Percentiles rank a stretch among this genome's conserved stretches.
These are phyloP conservation scores for Ophiostoma fasciatum DNA, from an alignment of 2,329 filamentous ascomycete species.

Conservation along the genomic window DNA sequence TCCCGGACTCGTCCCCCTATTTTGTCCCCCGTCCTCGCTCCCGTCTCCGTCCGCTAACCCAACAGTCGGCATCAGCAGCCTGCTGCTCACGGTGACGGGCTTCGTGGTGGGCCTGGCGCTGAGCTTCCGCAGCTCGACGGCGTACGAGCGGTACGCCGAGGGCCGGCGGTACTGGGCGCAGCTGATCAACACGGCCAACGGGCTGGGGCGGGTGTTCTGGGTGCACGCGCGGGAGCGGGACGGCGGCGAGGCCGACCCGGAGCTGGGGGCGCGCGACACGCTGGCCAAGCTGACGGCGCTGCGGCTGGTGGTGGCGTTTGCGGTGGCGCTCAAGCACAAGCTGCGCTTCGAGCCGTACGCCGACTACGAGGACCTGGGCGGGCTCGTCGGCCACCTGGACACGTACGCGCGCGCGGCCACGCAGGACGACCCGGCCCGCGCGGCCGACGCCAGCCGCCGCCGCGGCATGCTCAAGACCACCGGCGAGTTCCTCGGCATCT, in stretches of 20 bases:
- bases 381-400: slow-evolving; percentile 46
- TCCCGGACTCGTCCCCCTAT: no score
- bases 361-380: slow-evolving; percentile 49
- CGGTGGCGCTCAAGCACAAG: slow-evolving; percentile 56
- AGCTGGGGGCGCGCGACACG: slow-evolving; percentile 45
- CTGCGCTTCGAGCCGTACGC: slow-evolving; percentile 59
- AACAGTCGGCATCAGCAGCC: slow-evolving; percentile 38
- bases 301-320: slow-evolving; percentile 55
- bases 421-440: slow-evolving; percentile 20
- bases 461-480: slow-evolving; percentile 31
- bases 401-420: slow-evolving; percentile 42
- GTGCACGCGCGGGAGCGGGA: slow-evolving; percentile 53
- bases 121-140: slow-evolving; percentile 63
- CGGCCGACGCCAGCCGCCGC: slow-evolving; percentile 15
- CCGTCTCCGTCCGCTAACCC: slow-evolving; percentile 16
- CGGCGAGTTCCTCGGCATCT: slow-evolving; percentile 51
- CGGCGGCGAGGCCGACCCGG: no score
- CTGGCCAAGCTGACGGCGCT: slow-evolving; percentile 52
- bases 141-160: slow-evolving; percentile 51
- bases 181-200: slow-evolving; percentile 45
- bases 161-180: slow-evolving; percentile 42
- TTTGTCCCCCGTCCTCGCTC: no score
- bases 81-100: slow-evolving; percentile 64
- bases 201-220: slow-evolving; percentile 69
- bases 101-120: slow-evolving; percentile 67